Conservation (phyloP, 495 filamentous ascomycete species). For the Neurospora pannonica region DNA sequence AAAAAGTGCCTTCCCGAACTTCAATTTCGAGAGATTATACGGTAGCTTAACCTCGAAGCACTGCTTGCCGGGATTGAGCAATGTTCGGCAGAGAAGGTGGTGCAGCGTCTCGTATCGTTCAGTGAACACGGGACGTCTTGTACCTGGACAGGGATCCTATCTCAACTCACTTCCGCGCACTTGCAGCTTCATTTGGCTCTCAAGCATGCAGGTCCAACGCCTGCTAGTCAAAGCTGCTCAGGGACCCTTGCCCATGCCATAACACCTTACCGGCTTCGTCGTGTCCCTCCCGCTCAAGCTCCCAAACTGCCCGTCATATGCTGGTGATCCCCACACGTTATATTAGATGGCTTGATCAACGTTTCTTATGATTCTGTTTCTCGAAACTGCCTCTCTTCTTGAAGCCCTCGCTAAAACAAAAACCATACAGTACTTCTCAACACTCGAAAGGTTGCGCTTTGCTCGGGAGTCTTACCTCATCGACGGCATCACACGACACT, state of each 20-base stretch:
- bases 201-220: constrained; percentile 21
- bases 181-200: constrained; percentile 17
- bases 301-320: background rate
- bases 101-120: background rate
- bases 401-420: constrained; percentile 9
- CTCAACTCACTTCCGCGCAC: background rate
- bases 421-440: constrained; percentile 52
- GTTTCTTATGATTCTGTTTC: background rate
- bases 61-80: background rate
- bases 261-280: background rate
- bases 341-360: background rate
- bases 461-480: constrained; percentile 39
- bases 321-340: background rate
- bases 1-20: too few relatives aligned
- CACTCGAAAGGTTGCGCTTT: constrained; percentile 53
- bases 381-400: background rate
- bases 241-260: constrained; percentile 4
- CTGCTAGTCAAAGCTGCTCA: constrained; percentile 7
- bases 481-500: constrained; percentile 32
- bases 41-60: background rate
- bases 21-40: too few relatives aligned
- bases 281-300: background rate
- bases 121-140: background rate
- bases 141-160: background rate
- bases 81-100: background rate